These are phyloP conservation scores for Moricandia moricandioides DNA, from an alignment of 345 rosid genomes.

Conservation along the genomic window DNA sequence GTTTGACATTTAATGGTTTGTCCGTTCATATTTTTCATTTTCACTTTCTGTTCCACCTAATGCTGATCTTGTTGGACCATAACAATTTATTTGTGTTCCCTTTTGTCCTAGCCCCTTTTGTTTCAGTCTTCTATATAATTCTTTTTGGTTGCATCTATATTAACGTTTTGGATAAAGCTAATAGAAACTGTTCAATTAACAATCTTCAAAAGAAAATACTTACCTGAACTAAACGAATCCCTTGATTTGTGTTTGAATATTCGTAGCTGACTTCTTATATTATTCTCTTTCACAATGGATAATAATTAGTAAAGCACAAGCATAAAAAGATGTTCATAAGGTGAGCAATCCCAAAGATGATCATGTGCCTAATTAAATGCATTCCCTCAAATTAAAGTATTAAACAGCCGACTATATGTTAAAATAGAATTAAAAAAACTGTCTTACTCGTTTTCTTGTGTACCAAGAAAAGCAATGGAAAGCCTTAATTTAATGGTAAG, in stretches of 20 bases:
- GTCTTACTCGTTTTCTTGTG: constrained; percentile 33
- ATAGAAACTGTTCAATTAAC: not conserved
- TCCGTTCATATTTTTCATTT: constrained; percentile 20
- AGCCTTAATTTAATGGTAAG: constrained; percentile 8
- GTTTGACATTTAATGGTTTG: constrained; percentile 35
- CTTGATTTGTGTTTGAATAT: not conserved
- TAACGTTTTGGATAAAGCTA: not conserved
- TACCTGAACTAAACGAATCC: not conserved
- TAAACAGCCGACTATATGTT: not conserved
- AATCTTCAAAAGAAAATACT: not conserved
- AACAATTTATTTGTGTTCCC: constrained; percentile 16
- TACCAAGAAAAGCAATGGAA: constrained; percentile 33
- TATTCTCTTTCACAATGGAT: too few relatives aligned
- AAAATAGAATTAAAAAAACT: not conserved
- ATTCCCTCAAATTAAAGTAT: not conserved
- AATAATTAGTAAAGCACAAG: not conserved
- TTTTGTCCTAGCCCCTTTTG: constrained; percentile 16
- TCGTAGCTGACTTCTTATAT: too few relatives aligned
- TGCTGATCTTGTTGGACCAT: constrained; percentile 34
- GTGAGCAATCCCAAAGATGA: constrained; percentile 18
- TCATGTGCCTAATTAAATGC: constrained; percentile 27
- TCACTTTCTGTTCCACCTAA: constrained; percentile 31
- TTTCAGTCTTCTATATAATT: not conserved
- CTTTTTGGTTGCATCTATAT: not conserved
- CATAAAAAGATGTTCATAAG: not conserved